These are phyloP conservation scores for Truncatella angustata DNA, from an alignment of 2,329 filamentous ascomycete species.

Conservation along the genomic window DNA sequence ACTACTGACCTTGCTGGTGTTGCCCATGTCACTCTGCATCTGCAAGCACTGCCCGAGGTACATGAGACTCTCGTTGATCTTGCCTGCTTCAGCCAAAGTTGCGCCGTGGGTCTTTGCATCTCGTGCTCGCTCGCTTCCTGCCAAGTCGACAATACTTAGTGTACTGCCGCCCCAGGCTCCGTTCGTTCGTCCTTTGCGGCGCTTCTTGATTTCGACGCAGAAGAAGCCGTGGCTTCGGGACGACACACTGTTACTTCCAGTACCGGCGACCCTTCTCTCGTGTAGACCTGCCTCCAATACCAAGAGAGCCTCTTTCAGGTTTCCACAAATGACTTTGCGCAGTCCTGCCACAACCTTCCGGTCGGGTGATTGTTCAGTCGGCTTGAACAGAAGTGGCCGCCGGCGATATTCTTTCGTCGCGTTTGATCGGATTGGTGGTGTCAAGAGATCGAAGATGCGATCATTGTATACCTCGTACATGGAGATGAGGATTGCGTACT, in stretches of 20 bases:
- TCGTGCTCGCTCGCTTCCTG: conserved; percentile 87
- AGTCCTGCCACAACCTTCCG: conserved; percentile 93
- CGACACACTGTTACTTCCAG: conserved; percentile 87
- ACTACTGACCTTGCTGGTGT: conserved; percentile 65
- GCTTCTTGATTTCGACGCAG: conserved; percentile 90
- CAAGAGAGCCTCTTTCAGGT: conserved; percentile 78
- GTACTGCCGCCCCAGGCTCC: conserved; percentile 72
- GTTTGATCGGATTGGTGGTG: conserved; percentile 56
- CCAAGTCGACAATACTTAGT: conserved; percentile 86
- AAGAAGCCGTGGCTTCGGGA: conserved; percentile 96
- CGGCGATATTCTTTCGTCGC: conserved; percentile 69
- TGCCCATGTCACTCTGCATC: conserved; percentile 81
- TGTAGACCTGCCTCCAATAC: conserved; percentile 87
- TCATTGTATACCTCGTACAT: conserved; percentile 99
- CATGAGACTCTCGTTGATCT: conserved; percentile 98
- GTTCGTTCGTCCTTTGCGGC: conserved; percentile 46
- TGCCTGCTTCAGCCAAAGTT: conserved; percentile 90
- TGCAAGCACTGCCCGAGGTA: conserved; percentile 96
- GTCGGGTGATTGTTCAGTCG: conserved; percentile 82
- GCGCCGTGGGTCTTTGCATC: conserved; percentile 93
- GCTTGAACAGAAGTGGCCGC: conserved; percentile 87
- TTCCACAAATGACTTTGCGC: conserved; percentile 84
- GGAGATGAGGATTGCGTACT: conserved; percentile 86
- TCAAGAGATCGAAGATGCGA: conserved; percentile 90
- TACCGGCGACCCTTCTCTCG: conserved; percentile 84